A percentile compares a stretch with the other conserved stretches of the same genome.
These are phyloP conservation scores for Wallacemonas rigidus DNA, from an alignment of 208 protist genomes.

Conservation along the genomic window DNA sequence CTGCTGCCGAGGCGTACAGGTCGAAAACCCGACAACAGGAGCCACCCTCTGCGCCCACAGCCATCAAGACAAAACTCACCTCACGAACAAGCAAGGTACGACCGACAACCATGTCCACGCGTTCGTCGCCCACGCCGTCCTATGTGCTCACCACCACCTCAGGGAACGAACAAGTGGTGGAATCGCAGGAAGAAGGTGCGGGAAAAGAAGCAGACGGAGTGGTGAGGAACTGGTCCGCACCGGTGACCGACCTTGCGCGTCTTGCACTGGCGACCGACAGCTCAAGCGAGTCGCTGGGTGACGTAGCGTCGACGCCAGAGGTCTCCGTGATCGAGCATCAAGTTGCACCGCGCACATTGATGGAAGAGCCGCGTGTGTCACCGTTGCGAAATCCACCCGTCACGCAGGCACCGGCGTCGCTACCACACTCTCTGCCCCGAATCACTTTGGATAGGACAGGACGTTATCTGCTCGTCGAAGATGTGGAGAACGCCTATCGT, in stretches of 20 bases:
- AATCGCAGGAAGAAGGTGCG: no score
- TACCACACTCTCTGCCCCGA: background rate
- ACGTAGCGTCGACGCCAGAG: background rate
- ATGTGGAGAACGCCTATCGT: background rate
- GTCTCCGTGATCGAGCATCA: background rate
- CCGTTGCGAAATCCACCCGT: no score
- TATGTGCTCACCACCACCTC: no score
- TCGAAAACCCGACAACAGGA: background rate
- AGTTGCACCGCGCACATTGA: background rate
- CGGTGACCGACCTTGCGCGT: background rate
- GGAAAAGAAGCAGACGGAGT: background rate
- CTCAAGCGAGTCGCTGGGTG: background rate
- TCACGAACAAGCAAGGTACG: no score
- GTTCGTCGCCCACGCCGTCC: no score
- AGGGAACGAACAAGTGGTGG: no score
- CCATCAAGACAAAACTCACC: no score
- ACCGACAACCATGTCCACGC: no score
- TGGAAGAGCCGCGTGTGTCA: background rate
- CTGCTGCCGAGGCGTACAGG: constrained; percentile 1
- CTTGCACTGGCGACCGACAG: background rate
- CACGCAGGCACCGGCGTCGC: background rate
- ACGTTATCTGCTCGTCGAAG: constrained; percentile 8
- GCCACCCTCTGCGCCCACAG: background rate
- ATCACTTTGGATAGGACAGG: background rate
- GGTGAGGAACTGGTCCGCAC: background rate